phyloP scores from a whole-genome alignment of 257 asterid species.

The Solanum acaule region DNA sequence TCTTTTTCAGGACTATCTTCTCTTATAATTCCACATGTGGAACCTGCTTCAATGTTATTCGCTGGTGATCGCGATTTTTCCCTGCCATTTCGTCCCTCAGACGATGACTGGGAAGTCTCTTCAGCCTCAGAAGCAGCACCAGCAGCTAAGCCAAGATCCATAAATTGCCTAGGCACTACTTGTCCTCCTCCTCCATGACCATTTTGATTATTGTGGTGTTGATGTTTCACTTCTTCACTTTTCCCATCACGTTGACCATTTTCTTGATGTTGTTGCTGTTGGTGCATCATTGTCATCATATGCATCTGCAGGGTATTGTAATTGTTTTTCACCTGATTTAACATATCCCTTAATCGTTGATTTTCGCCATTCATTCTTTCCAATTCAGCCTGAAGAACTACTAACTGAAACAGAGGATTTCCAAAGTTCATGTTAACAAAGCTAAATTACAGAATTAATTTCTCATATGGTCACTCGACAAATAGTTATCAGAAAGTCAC shows the following conservation, averaged over 20 bases:
- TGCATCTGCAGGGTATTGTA: conserved; percentile 56
- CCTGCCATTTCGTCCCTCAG: conserved; percentile 38
- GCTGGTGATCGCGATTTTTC: conserved; percentile 25
- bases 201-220: background rate
- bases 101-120: conserved; percentile 43
- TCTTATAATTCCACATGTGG: background rate
- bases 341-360: conserved; percentile 27
- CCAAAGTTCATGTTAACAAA: background rate
- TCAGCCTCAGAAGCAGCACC: conserved; percentile 27
- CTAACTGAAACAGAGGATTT: conserved; percentile 16
- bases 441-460: background rate
- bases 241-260: conserved; percentile 5
- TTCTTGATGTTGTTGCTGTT: conserved; percentile 20
- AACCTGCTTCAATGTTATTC: conserved; percentile 10
- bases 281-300: conserved; percentile 38
- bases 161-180: conserved; percentile 69
- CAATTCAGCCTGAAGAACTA: conserved; percentile 51
- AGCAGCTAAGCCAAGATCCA: conserved; percentile 65
- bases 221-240: background rate
- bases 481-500: no score
- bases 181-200: background rate
- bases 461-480: background rate
- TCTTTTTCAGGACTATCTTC: conserved; percentile 34
- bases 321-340: conserved; percentile 34
- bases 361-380: conserved; percentile 54